phyloP scores from a whole-genome alignment of 306 rosid genomes.

The Cicer pinnatifidum region DNA sequence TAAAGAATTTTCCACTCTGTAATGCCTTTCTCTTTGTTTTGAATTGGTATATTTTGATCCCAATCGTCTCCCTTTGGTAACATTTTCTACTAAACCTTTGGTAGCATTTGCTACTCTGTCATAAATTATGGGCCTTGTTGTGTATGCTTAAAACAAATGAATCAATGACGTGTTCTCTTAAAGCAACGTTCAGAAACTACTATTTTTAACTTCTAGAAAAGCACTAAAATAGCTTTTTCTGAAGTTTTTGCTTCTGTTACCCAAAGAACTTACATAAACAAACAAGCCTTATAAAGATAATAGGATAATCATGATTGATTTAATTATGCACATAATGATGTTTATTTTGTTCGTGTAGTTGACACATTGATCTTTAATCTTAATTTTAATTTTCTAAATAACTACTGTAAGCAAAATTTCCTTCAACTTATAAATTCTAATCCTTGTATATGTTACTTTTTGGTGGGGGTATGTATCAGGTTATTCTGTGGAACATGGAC shows the following conservation, averaged over 20 bases:
- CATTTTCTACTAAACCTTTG: slow-evolving; percentile 16
- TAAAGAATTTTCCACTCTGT: slow-evolving; percentile 1
- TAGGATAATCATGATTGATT: slow-evolving; percentile 23
- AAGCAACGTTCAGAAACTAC: not conserved
- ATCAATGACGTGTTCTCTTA: not conserved
- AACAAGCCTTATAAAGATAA: not conserved
- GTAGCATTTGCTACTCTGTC: slow-evolving; percentile 4
- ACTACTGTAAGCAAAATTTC: slow-evolving; percentile 9
- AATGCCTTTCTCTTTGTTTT: slow-evolving; percentile 21
- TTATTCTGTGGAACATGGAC: slow-evolving; percentile 61
- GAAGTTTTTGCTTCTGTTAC: not conserved
- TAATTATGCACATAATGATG: slow-evolving; percentile 7
- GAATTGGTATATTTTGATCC: slow-evolving; percentile 22
- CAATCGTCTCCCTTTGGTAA: slow-evolving; percentile 6
- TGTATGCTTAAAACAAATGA: not conserved
- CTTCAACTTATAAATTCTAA: slow-evolving; percentile 31
- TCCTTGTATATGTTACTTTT: slow-evolving; percentile 27
- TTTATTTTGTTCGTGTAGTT: not conserved
- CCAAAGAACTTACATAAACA: not conserved
- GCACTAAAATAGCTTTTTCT: not conserved
- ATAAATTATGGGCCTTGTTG: not conserved
- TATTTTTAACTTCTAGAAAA: slow-evolving; percentile 6
- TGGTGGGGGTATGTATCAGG: slow-evolving; percentile 44
- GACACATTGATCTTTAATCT: slow-evolving; percentile 10
- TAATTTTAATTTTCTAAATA: slow-evolving; percentile 29